Conservation (phyloP, 2,329 filamentous ascomycete genomes). For the Ophiosphaerella herpotricha region DNA sequence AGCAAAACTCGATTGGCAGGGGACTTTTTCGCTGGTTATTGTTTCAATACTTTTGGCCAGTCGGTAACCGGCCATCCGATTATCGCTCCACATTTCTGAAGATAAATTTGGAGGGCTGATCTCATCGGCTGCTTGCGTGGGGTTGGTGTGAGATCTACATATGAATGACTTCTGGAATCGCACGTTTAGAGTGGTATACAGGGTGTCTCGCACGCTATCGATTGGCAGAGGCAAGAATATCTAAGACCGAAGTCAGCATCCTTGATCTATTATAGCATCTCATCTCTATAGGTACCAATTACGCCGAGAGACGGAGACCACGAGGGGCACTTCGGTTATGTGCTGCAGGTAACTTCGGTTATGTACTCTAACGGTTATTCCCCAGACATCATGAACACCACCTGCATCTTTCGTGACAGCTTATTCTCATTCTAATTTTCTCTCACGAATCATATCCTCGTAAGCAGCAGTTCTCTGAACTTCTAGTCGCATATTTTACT, state of each 20-base stretch:
- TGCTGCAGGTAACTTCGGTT: slow-evolving; percentile 5
- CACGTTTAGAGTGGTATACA: too few species aligned
- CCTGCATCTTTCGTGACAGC: background rate
- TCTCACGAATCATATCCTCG: too few species aligned
- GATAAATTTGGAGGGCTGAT: too few species aligned
- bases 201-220: too few species aligned
- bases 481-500: too few species aligned
- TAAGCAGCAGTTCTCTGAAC: too few species aligned
- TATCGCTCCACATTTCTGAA: background rate
- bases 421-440: too few species aligned
- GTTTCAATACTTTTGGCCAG: background rate
- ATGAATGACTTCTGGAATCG: too few species aligned
- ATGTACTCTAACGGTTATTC: slow-evolving; percentile 3
- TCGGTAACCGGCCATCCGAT: background rate
- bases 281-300: too few species aligned
- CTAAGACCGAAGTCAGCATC: background rate
- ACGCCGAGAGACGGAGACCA: background rate
- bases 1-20: too few species aligned
- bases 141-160: too few species aligned
- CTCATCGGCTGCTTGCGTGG: too few species aligned
- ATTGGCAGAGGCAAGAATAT: background rate
- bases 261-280: background rate
- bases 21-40: background rate
- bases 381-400: background rate
- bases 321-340: slow-evolving; percentile 12